A percentile compares a stretch with the other conserved stretches of the same genome.
Conservation (phyloP, 2,329 filamentous ascomycete species). For the Diaporthe citriasiana region DNA sequence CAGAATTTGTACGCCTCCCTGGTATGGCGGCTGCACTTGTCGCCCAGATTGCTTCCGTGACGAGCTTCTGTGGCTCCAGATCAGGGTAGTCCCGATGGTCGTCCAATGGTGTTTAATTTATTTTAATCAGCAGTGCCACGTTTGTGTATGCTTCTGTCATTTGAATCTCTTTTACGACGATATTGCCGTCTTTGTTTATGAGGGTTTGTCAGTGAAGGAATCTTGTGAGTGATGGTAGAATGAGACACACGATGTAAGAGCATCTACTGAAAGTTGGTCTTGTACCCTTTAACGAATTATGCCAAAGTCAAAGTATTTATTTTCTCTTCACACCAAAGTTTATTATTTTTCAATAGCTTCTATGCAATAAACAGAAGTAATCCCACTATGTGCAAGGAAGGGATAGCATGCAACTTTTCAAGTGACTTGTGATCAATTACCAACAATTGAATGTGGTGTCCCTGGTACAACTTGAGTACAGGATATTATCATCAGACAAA, state of each 20-base stretch:
- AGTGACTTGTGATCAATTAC: too few relatives aligned
- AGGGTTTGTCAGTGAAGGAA: not conserved
- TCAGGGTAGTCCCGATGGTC: not conserved
- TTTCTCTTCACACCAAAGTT: too few relatives aligned
- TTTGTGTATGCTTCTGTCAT: not conserved
- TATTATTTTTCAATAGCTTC: not conserved
- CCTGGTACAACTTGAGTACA: too few relatives aligned
- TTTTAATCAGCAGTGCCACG: not conserved
- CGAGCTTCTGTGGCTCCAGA: not conserved
- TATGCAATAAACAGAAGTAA: too few relatives aligned
- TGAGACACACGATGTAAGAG: too few relatives aligned
- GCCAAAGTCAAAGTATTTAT: not conserved
- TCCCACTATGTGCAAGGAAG: too few relatives aligned
- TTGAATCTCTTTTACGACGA: not conserved
- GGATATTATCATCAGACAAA: too few relatives aligned
- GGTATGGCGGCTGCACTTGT: not conserved
- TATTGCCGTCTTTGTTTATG: fast-evolving
- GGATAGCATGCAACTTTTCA: too few relatives aligned
- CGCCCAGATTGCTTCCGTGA: not conserved
- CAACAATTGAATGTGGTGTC: too few relatives aligned
- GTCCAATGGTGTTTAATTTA: not conserved
- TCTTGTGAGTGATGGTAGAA: not conserved
- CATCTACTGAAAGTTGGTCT: not conserved
- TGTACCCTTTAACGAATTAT: not conserved
- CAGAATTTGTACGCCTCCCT: not conserved